These are phyloP conservation scores for Puccinia polysora DNA, from an alignment of 1,284 basidiomycete genomes.

Conservation along the genomic window DNA sequence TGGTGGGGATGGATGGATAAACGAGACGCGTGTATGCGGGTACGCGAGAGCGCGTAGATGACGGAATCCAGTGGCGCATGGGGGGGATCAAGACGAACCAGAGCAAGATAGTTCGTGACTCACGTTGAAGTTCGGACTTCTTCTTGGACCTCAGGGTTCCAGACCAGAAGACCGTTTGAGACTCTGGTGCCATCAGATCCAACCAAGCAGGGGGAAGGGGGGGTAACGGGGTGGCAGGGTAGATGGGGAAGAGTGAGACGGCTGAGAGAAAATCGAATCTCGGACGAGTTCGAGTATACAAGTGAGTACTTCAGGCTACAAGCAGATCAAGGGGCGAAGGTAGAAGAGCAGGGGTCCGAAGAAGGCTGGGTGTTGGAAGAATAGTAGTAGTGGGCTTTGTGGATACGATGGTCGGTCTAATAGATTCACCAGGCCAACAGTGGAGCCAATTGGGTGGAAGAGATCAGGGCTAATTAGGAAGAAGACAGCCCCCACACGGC, in stretches of 20 bases:
- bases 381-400: no score
- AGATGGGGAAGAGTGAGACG: not conserved
- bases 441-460: no score
- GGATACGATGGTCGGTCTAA: no score
- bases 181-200: not conserved
- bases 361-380: no score
- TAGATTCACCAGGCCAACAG: no score
- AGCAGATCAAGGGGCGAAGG: no score
- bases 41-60: not conserved
- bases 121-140: slow-evolving; percentile 37
- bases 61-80: not conserved
- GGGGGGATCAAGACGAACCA: not conserved
- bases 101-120: not conserved
- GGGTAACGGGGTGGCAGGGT: not conserved
- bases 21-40: slow-evolving; percentile 31
- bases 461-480: no score
- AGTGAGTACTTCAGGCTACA: no score
- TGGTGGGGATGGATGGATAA: not conserved
- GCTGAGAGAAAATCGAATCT: no score
- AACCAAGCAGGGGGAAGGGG: not conserved
- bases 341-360: no score
- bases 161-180: slow-evolving; percentile 26
- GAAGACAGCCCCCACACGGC: no score
- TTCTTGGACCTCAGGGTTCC: slow-evolving; percentile 38
- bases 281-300: no score